Conservation (phyloP, 257 asterid species). For the Coffea canephora region DNA sequence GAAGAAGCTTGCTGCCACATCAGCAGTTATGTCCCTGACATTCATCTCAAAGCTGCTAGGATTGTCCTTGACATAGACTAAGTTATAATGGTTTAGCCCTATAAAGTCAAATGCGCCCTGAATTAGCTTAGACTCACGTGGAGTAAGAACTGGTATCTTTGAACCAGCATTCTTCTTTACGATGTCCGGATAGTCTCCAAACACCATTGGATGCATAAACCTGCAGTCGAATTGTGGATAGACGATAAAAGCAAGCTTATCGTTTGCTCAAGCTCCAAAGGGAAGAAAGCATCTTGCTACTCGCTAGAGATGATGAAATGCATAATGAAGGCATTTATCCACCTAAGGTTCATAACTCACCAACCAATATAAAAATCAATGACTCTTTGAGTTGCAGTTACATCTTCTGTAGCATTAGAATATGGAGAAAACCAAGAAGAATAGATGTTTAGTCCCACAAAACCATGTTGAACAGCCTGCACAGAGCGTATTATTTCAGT, state of each 20-base stretch:
- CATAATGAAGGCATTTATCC: neutral
- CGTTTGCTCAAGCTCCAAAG: neutral
- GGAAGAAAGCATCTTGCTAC: neutral
- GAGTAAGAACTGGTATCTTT: constrained; percentile 2
- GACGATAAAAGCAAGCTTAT: neutral
- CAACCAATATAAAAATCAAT: neutral
- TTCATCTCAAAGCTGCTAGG: neutral
- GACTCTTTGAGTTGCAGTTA: neutral
- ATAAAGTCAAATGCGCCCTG: constrained; percentile 19
- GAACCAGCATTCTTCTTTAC: neutral
- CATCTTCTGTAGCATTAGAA: neutral
- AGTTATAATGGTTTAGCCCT: constrained; percentile 13
- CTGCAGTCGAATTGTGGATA: neutral
- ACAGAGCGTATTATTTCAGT: neutral
- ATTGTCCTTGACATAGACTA: neutral
- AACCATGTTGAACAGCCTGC: neutral
- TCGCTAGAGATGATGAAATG: neutral
- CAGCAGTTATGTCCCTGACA: neutral
- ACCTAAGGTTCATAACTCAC: neutral
- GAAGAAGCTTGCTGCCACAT: constrained; percentile 1
- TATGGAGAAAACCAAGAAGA: neutral
- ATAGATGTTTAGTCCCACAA: neutral
- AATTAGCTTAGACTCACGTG: neutral
- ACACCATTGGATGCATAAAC: constrained; percentile 3
- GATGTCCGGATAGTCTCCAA: too few relatives aligned